Evolutionary conservation across 2,329 filamentous ascomycete species (phyloP), one percentile per base, ranked within the genome.

Genomic region (Metarhizium robertsii): DNA sequence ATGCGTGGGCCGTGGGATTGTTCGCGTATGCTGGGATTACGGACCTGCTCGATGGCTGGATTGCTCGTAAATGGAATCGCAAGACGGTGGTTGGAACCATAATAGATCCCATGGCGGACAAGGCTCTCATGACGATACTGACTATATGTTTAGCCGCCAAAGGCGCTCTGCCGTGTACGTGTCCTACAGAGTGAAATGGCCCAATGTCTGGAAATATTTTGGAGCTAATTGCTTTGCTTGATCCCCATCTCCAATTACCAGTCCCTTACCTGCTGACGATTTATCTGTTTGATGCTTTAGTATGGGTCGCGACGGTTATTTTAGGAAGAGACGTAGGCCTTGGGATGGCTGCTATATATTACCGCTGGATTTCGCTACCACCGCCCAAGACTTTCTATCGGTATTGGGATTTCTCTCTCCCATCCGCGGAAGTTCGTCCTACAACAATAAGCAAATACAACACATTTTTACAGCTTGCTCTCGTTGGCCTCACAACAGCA

Each of bases 391-490:
- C 94, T 0, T 89, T 96, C 71, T 74, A 81, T 18, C 79, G 94
- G 18, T 99, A 97, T 72, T 99, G 94, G 94, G 94, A 99, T 72
- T 97, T 99, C 67, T 92, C 88, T 3, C 79, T 99, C 14, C 94
- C 90, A 2, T 89, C 85, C 43, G 90, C 90, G 2, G 89, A 94
- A 71, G 90, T 95, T 6, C 86, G 84, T 58, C 90, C 90, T 1
- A 94, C 90, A 0, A 86, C 80, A 1, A 89, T 95, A 59, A 91
- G 87, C 72, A 95, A 95, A 75, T 86, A 91, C 71, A 99, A 99
- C 72, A 99, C 94, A 0, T 91, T 95, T 47, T 73, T 97, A 62
- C 94, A 99, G 69, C 76, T 99, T 20, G 84, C 86, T 4, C 79
- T 99, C 13, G 88, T 99, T 64, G 92, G 92, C 18, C 80, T 86